Evolutionary conservation across 768 basidiomycete species (phyloP), one percentile per base, ranked within the genome.

Genomic region (Boletus coccyginus): DNA sequence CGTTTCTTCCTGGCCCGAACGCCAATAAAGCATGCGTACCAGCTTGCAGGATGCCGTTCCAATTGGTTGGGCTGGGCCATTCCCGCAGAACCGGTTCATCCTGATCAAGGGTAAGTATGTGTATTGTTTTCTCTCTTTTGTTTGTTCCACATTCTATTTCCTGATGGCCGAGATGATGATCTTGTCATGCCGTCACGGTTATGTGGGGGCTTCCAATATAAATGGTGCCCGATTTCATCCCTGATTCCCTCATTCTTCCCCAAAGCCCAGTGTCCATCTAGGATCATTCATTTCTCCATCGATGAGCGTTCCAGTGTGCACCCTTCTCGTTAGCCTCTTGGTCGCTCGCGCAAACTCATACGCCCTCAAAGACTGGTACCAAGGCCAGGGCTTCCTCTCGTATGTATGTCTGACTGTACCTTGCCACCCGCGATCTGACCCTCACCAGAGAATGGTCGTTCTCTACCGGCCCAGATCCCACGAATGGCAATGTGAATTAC

Each of bases 401-500:
- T 38, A 73, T 77, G 27, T 45, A 46, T 16, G 14, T 29, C 5
- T 31, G 27, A 21, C 24, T 6, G 19, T 33, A 41, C 14, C 45
- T 10, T 9, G 17, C 42, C 50, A 46, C 47, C 17, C 36, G 29
- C 13, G 12, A 29, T n/a, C 56, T 32, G 53, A 55, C 44, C 39
- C 50, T 42, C 29, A 57, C 38, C 58, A 90, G 87, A 46, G 64
- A 78, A 16, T 91, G 85, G 85, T 71, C 81, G 31, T 92, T 86
- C 72, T 88, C 79, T 69, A 74, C 74, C 16, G 72, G 59, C 6
- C 2, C 66, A 8, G 90, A 92, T 68, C 90, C 90, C 2, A 92
- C 90, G 1, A 71, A 82, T 59, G 90, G 90, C 13, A 73, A 71
- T 35, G 91, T 93, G 52, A 78, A 82, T 54, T 92, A 82, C 66